Evolutionary conservation across 306 rosid genomes (phyloP), one percentile per base, ranked within the genome.

Genomic region (Ziziphus jujuba): DNA sequence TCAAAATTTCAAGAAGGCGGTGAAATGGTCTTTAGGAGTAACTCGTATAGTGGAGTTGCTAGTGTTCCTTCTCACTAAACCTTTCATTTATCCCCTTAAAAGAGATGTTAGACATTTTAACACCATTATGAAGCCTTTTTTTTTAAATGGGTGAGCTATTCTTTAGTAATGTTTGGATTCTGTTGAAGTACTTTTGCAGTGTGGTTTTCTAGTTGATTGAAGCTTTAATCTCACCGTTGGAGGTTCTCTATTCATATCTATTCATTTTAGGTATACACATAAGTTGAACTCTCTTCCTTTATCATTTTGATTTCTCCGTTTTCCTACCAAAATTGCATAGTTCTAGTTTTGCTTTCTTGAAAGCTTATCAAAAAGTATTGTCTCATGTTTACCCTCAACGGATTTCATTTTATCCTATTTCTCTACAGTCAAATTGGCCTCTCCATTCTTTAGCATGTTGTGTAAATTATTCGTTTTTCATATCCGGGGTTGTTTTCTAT

Each of bases 1-100:
- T 55, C 72, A 55, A 63, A 67, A 67, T 55, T 43, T 53, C 10
- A 63, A 40, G 53, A 67, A 67, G 63, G 72, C 62, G 0, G 51
- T 55, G 43, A 67, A 54, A 40, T 12, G 20, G 24, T 20, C 54
- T 3, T 25, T 54, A 21, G 40, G 22, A 23, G 23, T 23, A 16
- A 24, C 36, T 4, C 54, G 54, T 14, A 33, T 20, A 44, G 11
- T 36, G 17, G 55, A 67, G 35, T 50, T 67, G 40, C 53, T 56
- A 23, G 50, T 67, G 11, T 67, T 54, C 9, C 28, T 38, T 14
- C 16, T 67, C 24, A 54, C 49, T 13, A 43, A 52, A 16, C 24
- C 50, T 38, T 33, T 67, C 36, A 7, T 56, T 13, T 55, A 38
- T 53, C 62, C 72, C 0, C 7, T 53, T 34, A 6, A n/a, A 53